Conservation (phyloP, 1,284 basidiomycete species). For the Pseudozyma flocculosa region DNA sequence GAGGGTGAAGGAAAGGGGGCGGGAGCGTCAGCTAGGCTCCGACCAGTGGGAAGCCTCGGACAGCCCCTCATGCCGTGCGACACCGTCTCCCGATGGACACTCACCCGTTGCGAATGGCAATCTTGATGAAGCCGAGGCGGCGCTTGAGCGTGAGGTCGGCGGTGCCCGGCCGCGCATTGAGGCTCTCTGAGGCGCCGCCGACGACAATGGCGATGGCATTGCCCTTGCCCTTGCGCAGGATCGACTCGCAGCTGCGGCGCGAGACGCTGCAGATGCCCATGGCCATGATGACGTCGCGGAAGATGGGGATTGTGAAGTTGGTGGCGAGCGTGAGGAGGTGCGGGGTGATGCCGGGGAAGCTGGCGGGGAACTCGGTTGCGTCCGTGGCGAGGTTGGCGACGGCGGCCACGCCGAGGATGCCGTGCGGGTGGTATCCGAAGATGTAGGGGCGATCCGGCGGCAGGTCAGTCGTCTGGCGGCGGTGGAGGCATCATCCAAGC, state of each 20-base stretch:
- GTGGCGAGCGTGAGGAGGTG: conserved; percentile 82
- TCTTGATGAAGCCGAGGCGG: conserved; percentile 84
- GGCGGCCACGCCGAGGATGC: conserved; percentile 67
- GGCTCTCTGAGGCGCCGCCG: conserved; percentile 89
- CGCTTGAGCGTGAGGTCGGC: conserved; percentile 83
- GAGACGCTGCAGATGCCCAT: conserved; percentile 89
- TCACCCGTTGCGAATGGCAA: conserved; percentile 89
- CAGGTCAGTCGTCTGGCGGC: conserved; percentile 66
- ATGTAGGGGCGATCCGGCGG: conserved; percentile 88
- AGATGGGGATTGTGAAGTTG: conserved; percentile 90
- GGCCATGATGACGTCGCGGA: conserved; percentile 75
- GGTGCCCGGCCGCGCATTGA: conserved; percentile 90
- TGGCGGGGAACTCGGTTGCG: conserved; percentile 85
- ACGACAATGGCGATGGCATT: conserved; percentile 88
- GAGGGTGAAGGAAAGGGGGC: no score
- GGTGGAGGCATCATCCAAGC: not conserved
- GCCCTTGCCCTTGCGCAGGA: conserved; percentile 65
- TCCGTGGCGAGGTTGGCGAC: conserved; percentile 92
- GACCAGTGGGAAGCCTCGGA: no score
- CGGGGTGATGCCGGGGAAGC: conserved; percentile 87
- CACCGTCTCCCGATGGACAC: conserved; percentile 48
- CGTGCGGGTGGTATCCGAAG: conserved; percentile 66
- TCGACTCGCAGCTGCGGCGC: conserved; percentile 83
- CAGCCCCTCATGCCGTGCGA: no score
- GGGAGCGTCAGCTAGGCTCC: no score